Conservation (phyloP, 495 filamentous ascomycete species). For the Clohesyomyces aquaticus region DNA sequence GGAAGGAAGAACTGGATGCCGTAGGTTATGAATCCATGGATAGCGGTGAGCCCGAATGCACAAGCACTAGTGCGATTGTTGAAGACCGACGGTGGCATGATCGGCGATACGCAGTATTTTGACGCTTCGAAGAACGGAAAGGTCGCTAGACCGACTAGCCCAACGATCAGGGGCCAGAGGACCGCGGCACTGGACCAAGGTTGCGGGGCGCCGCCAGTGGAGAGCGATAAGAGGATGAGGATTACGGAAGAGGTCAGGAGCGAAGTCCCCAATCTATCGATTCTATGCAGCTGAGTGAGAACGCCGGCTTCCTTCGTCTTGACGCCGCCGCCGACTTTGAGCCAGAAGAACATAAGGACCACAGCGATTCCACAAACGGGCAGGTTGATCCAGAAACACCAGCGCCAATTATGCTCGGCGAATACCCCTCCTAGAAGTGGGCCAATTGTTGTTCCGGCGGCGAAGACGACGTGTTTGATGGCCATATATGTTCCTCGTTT, state of each 20-base stretch:
- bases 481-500: constrained; percentile 28
- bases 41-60: constrained; percentile 52
- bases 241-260: constrained; percentile 18
- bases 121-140: constrained; percentile 30
- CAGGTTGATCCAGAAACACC: constrained; percentile 37
- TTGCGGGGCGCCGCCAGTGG: constrained; percentile 10
- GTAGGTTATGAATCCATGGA: constrained; percentile 57
- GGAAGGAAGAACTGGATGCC: constrained; percentile 63
- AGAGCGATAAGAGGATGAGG: constrained; percentile 23
- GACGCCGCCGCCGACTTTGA: constrained; percentile 19
- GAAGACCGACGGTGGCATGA: constrained; percentile 49
- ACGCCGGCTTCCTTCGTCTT: constrained; percentile 5
- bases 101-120: constrained; percentile 25
- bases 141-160: constrained; percentile 12
- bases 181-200: constrained; percentile 13
- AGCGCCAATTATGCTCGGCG: constrained; percentile 35
- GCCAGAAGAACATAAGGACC: constrained; percentile 18
- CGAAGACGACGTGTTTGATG: constrained; percentile 23
- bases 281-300: not conserved
- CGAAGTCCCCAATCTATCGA: constrained; percentile 19
- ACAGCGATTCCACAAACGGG: constrained; percentile 26
- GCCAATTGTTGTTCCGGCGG: constrained; percentile 23
- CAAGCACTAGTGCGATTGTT: constrained; percentile 50
- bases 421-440: constrained; percentile 33
- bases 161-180: constrained; percentile 18